Percentiles rank a stretch among this genome's conserved stretches.
Conservation (phyloP, 495 filamentous ascomycete genomes). For the Immersiella caudata region DNA sequence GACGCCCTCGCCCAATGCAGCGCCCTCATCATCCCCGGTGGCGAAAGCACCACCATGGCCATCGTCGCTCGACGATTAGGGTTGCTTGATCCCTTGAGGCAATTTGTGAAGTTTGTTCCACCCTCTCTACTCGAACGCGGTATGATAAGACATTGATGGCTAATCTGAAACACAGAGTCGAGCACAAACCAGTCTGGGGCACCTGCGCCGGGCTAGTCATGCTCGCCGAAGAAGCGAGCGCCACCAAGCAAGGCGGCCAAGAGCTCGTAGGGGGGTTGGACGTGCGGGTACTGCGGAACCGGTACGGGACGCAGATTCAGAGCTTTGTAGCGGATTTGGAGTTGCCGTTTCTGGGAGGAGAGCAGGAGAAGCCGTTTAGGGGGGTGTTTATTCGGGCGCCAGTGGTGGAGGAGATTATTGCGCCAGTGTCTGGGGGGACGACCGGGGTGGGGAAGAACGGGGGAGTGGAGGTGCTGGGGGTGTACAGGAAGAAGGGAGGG, state of each 20-base stretch:
- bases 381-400: conserved; percentile 94
- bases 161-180: conserved; percentile 45
- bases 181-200: conserved; percentile 87
- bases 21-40: conserved; percentile 87
- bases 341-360: conserved; percentile 71
- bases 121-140: not conserved
- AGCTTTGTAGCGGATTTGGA: conserved; percentile 82
- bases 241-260: conserved; percentile 87
- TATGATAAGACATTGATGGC: no score
- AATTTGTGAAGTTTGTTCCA: conserved; percentile 85
- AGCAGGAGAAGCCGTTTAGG: conserved; percentile 58
- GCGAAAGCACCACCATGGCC: conserved; percentile 92
- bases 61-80: conserved; percentile 80
- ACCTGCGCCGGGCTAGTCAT: conserved; percentile 95
- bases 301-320: conserved; percentile 92
- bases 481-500: conserved; percentile 41
- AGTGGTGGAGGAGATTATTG: conserved; percentile 82
- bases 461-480: conserved; percentile 61
- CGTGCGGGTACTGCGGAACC: conserved; percentile 90
- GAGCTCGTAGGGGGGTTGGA: conserved; percentile 91
- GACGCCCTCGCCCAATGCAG: conserved; percentile 72
- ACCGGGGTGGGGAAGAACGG: conserved; percentile 26
- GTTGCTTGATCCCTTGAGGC: conserved; percentile 79
- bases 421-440: conserved; percentile 49
- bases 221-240: conserved; percentile 83